A percentile compares a stretch with the other conserved stretches of the same genome.
These are phyloP conservation scores for Penicillium freii DNA, from an alignment of 2,329 filamentous ascomycete genomes.

Conservation along the genomic window DNA sequence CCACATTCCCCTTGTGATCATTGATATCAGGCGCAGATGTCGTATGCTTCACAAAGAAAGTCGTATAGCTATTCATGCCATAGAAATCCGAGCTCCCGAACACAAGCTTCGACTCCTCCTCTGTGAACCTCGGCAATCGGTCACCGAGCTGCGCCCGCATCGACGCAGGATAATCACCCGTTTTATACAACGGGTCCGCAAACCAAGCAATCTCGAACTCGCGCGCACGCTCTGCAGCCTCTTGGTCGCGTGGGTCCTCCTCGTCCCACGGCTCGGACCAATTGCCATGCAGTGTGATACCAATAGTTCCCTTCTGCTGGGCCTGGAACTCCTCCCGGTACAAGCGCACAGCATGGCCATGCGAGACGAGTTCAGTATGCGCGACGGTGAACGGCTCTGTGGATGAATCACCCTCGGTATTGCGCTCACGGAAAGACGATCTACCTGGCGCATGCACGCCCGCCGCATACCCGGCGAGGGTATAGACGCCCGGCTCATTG, in stretches of 20 bases:
- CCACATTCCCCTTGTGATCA: slow-evolving; percentile 71
- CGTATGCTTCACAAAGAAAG: slow-evolving; percentile 75
- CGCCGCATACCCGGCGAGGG: slow-evolving; percentile 71
- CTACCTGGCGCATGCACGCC: slow-evolving; percentile 74
- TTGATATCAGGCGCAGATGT: slow-evolving; percentile 51
- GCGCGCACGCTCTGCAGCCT: slow-evolving; percentile 70
- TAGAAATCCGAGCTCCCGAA: slow-evolving; percentile 81
- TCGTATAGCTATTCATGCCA: slow-evolving; percentile 84
- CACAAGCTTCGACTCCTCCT: slow-evolving; percentile 66
- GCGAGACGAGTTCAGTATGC: slow-evolving; percentile 73
- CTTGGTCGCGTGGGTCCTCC: slow-evolving; percentile 66
- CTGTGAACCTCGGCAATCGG: slow-evolving; percentile 68
- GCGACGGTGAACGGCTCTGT: slow-evolving; percentile 75
- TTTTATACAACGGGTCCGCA: slow-evolving; percentile 71
- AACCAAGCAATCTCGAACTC: slow-evolving; percentile 83
- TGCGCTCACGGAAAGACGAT: slow-evolving; percentile 69
- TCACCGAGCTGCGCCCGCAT: slow-evolving; percentile 77
- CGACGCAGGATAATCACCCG: slow-evolving; percentile 72
- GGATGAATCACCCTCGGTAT: slow-evolving; percentile 66
- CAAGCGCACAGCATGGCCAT: slow-evolving; percentile 69
- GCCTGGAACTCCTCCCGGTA: slow-evolving; percentile 76
- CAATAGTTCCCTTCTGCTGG: slow-evolving; percentile 68
- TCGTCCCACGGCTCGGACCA: slow-evolving; percentile 76
- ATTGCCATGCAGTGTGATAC: slow-evolving; percentile 76
- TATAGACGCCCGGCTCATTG: slow-evolving; percentile 79